These are phyloP conservation scores for Dothideomycetes sp. DNA, from an alignment of 2,329 filamentous ascomycete genomes.

Conservation along the genomic window DNA sequence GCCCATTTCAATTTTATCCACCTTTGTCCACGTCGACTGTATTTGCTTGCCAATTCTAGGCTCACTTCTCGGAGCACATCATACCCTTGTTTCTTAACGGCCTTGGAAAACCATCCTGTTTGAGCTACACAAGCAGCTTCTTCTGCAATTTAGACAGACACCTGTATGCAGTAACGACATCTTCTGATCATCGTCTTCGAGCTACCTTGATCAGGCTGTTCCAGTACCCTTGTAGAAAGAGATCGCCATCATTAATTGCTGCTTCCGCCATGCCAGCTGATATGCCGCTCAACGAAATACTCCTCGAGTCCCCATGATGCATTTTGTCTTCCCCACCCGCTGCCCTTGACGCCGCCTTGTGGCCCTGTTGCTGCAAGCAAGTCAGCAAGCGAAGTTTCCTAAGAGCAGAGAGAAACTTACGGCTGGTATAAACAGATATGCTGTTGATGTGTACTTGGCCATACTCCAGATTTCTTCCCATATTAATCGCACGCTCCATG, in stretches of 20 bases:
- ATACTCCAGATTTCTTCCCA: conserved; percentile 15
- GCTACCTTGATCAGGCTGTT: too few relatives aligned
- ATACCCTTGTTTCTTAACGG: too few relatives aligned
- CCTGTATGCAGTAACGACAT: too few relatives aligned
- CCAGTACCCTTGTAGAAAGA: too few relatives aligned
- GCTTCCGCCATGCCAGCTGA: conserved; percentile 19
- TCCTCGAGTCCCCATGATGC: conserved; percentile 14
- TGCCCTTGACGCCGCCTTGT: conserved; percentile 16
- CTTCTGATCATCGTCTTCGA: too few relatives aligned
- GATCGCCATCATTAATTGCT: conserved; percentile 1
- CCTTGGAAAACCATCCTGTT: too few relatives aligned
- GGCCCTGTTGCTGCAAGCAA: conserved; percentile 11
- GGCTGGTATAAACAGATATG: conserved; percentile 16
- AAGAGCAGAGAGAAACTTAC: conserved; percentile 3
- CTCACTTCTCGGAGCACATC: too few relatives aligned
- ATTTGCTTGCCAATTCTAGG: neutral
- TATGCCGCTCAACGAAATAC: conserved; percentile 22
- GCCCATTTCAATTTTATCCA: neutral
- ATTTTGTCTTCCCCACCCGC: conserved; percentile 17
- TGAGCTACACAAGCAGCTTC: too few relatives aligned
- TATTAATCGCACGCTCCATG: conserved; percentile 15
- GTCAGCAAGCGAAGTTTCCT: neutral
- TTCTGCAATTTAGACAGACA: too few relatives aligned
- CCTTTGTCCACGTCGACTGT: neutral
- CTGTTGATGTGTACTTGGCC: conserved; percentile 20